These are phyloP conservation scores for Santalum album DNA, from an alignment of 164 flowering plant genomes.

Conservation along the genomic window DNA sequence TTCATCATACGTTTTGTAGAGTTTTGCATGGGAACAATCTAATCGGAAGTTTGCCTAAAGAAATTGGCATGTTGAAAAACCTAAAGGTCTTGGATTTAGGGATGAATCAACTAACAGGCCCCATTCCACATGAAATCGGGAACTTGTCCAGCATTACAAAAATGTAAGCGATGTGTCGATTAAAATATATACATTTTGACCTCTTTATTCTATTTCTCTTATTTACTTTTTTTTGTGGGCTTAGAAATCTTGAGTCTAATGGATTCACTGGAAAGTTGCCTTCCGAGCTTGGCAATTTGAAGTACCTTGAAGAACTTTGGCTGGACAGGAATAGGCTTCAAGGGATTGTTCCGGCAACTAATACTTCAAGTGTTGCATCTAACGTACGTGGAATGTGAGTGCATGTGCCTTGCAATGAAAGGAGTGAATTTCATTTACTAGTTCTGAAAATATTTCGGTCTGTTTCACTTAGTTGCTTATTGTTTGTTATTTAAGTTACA, in stretches of 20 bases:
- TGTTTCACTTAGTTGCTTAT: not conserved
- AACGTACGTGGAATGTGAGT: slow-evolving; percentile 47
- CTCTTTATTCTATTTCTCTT: not conserved
- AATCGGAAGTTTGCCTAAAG: slow-evolving; percentile 72
- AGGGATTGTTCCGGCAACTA: slow-evolving; percentile 60
- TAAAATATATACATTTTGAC: not conserved
- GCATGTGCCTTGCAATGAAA: slow-evolving; percentile 3
- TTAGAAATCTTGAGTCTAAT: slow-evolving; percentile 78
- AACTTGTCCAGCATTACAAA: slow-evolving; percentile 37
- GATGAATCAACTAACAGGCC: slow-evolving; percentile 65
- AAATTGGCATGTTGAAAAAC: slow-evolving; percentile 53
- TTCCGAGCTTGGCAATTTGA: slow-evolving; percentile 56
- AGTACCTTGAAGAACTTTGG: slow-evolving; percentile 49
- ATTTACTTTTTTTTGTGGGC: slow-evolving; percentile 9
- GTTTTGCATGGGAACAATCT: slow-evolving; percentile 59
- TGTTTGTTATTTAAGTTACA: not conserved
- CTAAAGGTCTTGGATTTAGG: slow-evolving; percentile 81
- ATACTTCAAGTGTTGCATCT: slow-evolving; percentile 22
- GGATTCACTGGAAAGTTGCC: slow-evolving; percentile 72
- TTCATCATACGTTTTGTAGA: slow-evolving; percentile 28
- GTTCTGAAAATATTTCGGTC: too few species aligned
- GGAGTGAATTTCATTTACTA: too few species aligned
- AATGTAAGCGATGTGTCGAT: slow-evolving; percentile 37
- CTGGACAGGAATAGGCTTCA: slow-evolving; percentile 77
- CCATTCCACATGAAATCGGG: slow-evolving; percentile 74